Base-by-base conservation (phyloP, 2,329 filamentous ascomycete genomes). In the Colletotrichum lentis region DNA sequence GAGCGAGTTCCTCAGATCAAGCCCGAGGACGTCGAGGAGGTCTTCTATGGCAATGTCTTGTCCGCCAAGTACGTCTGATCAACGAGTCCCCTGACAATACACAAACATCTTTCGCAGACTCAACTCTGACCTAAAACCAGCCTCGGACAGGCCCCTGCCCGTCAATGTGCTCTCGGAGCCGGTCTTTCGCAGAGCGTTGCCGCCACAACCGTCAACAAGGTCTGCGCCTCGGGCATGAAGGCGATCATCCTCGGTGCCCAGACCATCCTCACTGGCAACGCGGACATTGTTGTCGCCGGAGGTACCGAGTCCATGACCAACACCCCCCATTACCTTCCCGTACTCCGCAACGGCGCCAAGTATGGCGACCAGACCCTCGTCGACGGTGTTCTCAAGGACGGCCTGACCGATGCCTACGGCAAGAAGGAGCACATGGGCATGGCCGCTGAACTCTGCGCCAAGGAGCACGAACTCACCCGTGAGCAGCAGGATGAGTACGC, bases 281-380 rank as follows among this genome's bases (percentile, higher is more conserved):
- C 95, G 72, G 90, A 93, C 74, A 90, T 97, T 72, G 90, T 99
- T 72, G 93, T 99, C 69, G 96, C 94, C 72, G 96, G 94, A 77
- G 96, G 96, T 74, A 90, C 95, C 73, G 96, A 99, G 85, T 97
- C 94, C 85, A 99, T 99, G 96, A 97, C 94, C 77, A 98, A 98
- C 84, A 86, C 91, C 62, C 96, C 96, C 59, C 94, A 99, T 85
- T 99, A 99, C 85, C 91, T 97, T 61, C 92, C 94, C 72, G 92
- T 85, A 80, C 85, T 97, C 74, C 92, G 96, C 79, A 91, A 82
- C 73, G 96, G 96, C 73, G 90, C 91, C 80, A 98, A 98, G 84
- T 99, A 96, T 81, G 96, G 96, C 75, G 89, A 98, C 82, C 91
- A 95, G 83, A 89, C 85, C 61, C 85, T 99, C 72, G 86, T 97